These are phyloP conservation scores for Alternaria panax DNA, from an alignment of 2,329 filamentous ascomycete genomes.

Conservation along the genomic window DNA sequence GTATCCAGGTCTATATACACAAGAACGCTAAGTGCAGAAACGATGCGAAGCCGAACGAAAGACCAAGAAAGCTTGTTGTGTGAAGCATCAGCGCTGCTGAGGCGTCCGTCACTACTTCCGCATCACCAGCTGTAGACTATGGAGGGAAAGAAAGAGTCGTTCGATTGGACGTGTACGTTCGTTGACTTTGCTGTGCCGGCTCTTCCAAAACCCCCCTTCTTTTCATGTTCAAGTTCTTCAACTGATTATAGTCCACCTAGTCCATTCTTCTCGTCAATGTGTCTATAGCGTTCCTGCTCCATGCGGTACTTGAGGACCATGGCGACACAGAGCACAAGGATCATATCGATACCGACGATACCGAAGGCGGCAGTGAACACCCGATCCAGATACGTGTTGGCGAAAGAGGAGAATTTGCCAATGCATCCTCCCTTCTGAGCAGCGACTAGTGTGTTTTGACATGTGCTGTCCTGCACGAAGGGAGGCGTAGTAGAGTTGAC, in stretches of 20 bases:
- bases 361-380: conserved; percentile 84
- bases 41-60: conserved; percentile 7
- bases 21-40: conserved; percentile 29
- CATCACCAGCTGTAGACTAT: conserved; percentile 9
- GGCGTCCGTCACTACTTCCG: neutral
- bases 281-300: conserved; percentile 78
- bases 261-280: conserved; percentile 79
- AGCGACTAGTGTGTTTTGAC: conserved; percentile 73
- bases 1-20: conserved; percentile 14
- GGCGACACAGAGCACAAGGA: conserved; percentile 74
- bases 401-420: conserved; percentile 70
- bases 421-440: conserved; percentile 75
- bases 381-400: conserved; percentile 74
- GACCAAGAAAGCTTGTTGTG: neutral
- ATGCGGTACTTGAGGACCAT: conserved; percentile 82
- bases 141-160: conserved; percentile 33
- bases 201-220: conserved; percentile 28
- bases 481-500: conserved; percentile 74
- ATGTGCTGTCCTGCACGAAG: conserved; percentile 73
- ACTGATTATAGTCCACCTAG: conserved; percentile 34
- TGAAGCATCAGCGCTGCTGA: conserved; percentile 11
- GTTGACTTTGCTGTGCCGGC: conserved; percentile 2
- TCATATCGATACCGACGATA: conserved; percentile 72
- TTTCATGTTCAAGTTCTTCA: neutral
- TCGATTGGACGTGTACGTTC: conserved; percentile 24